Evolutionary conservation across 768 basidiomycete species (phyloP), one percentile per base, ranked within the genome.

Genomic region (Psilocybe cyanescens): DNA sequence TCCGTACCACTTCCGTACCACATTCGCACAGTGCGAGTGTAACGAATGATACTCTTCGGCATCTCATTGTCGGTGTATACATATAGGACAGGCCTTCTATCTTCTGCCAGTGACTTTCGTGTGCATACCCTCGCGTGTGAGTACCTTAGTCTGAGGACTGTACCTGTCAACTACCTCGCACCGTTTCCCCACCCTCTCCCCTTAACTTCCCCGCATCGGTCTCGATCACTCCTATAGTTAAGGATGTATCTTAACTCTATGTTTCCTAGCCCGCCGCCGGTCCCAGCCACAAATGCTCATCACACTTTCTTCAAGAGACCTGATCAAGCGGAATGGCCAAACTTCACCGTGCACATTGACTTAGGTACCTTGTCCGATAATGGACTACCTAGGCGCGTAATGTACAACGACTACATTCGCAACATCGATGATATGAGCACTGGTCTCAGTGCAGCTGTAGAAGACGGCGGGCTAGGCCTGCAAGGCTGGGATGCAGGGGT

Each of bases 381-480:
- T 16, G 35, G 44, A 51, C 29, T 49, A 45, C 35, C 59, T 17
- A 54, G 39, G 59, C 75, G 70, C 54, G 71, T 82, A 14, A 79
- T 75, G 8, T 83, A 76, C 61, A 76, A 73, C 19, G 79, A 89
- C 59, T 81, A 88, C 61, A 52, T 78, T 12, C 80, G 83, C 41
- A 76, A 78, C 9, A 79, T 90, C 0, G 74, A 78, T 8, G 78
- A 85, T 53, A 82, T 82, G 14, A 83, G 86, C 3, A 89, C 88
- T 0, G 87, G 83, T 0, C 76, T 91, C 8, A 81, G 74, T 2
- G 69, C 75, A n/a, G 76, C 82, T 4, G 59, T 74, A 9, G 64
- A 73, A 0, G 69, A 80, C n/a, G 88, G 88, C 1, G 89, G 91
- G 0, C 74, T 90, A 1, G 88, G 82, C 0, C 68, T 92, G 9